phyloP scores from a whole-genome alignment of 768 basidiomycete genomes.

The Suillus spraguei region DNA sequence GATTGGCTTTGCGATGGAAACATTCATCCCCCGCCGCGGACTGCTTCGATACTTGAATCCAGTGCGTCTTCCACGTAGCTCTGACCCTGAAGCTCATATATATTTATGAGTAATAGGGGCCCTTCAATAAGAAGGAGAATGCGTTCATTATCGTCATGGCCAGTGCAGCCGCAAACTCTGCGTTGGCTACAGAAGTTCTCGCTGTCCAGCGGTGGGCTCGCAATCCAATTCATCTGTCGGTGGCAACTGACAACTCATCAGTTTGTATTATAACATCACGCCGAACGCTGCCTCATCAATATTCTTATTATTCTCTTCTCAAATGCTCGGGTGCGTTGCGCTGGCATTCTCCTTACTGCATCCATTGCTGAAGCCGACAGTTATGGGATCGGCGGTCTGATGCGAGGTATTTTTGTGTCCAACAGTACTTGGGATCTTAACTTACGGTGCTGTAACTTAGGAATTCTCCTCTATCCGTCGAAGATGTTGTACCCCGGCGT shows the following conservation, averaged over 20 bases:
- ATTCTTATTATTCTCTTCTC: slow-evolving; percentile 40
- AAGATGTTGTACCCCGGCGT: slow-evolving; percentile 45
- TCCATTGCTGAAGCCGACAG: not conserved
- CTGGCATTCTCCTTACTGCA: not conserved
- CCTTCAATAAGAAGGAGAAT: slow-evolving; percentile 64
- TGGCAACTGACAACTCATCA: not conserved
- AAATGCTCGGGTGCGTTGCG: slow-evolving; percentile 35
- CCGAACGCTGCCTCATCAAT: slow-evolving; percentile 49
- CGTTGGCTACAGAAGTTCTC: slow-evolving; percentile 55
- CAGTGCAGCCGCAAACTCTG: slow-evolving; percentile 53
- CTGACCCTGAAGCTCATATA: too few species aligned
- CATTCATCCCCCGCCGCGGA: slow-evolving; percentile 46
- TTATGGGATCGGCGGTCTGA: slow-evolving; percentile 57
- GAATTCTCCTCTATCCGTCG: slow-evolving; percentile 43
- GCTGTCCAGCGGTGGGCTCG: slow-evolving; percentile 45
- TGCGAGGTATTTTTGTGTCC: slow-evolving; percentile 41
- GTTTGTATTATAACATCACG: slow-evolving; percentile 51
- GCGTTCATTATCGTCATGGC: slow-evolving; percentile 62
- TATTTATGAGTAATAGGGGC: slow-evolving; percentile 37
- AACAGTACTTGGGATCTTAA: not conserved
- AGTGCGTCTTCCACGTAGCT: slow-evolving; percentile 19
- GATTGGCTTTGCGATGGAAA: slow-evolving; percentile 50
- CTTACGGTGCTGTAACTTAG: slow-evolving; percentile 10
- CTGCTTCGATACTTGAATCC: slow-evolving; percentile 55
- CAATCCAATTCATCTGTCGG: too few species aligned